phyloP scores from a whole-genome alignment of 345 rosid species.

The Melaleuca alternifolia region DNA sequence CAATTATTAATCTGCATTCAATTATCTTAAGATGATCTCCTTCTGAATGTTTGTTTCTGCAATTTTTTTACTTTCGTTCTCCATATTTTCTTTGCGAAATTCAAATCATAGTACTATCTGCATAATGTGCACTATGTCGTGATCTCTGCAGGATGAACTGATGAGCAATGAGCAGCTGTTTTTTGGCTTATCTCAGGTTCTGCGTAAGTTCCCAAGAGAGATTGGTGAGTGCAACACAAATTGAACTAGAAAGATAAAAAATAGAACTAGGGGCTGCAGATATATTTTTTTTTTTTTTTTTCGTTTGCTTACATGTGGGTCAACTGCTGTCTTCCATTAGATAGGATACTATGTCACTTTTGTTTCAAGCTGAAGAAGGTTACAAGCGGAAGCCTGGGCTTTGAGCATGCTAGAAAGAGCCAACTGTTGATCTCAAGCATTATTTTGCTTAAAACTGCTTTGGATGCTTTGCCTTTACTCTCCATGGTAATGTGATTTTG shows the following conservation, averaged over 20 bases:
- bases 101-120: not conserved
- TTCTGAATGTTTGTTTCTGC: not conserved
- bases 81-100: not conserved
- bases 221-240: constrained; percentile 42
- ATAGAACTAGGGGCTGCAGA: not conserved
- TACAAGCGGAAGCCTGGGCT: constrained; percentile 45
- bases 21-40: not conserved
- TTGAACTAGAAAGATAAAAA: not conserved
- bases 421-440: constrained; percentile 82
- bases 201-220: constrained; percentile 95
- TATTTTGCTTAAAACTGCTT: constrained; percentile 85
- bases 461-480: constrained; percentile 89
- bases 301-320: constrained; percentile 2
- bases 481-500: constrained; percentile 38
- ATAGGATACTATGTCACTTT: constrained; percentile 94
- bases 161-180: constrained; percentile 93
- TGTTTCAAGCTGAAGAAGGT: constrained; percentile 93
- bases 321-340: constrained; percentile 31
- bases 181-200: constrained; percentile 90
- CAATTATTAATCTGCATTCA: not conserved
- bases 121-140: constrained; percentile 4
- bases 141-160: constrained; percentile 65
- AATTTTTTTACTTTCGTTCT: constrained; percentile 1
- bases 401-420: constrained; percentile 71
- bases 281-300: not conserved